Evolutionary conservation across 768 basidiomycete genomes (phyloP).

Genomic region (Candolleomyces efflorescens): DNA sequence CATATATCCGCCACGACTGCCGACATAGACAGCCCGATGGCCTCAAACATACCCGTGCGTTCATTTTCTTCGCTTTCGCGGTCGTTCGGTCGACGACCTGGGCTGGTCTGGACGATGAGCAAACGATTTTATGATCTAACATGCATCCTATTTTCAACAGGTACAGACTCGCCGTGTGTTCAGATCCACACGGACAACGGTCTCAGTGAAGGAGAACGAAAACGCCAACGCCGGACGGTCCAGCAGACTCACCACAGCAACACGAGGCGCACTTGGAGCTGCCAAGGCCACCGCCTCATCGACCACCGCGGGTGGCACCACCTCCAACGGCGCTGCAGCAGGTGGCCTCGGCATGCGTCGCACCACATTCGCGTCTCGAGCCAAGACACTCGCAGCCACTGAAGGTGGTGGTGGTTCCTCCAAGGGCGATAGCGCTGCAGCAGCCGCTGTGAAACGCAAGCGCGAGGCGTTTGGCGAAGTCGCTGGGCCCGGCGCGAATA

Average conservation of each 20-base stretch:
- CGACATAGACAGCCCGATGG: slow-evolving; percentile 30
- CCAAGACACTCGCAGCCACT: slow-evolving; percentile 37
- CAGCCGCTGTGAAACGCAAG: slow-evolving; percentile 64
- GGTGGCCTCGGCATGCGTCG: neutral
- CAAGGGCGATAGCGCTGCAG: slow-evolving; percentile 47
- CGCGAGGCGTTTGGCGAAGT: slow-evolving; percentile 80
- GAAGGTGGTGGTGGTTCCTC: slow-evolving; percentile 25
- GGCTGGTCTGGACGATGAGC: no score
- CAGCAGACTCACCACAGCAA: slow-evolving; percentile 44
- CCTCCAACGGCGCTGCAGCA: neutral
- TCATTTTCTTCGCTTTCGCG: neutral
- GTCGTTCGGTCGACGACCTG: no score
- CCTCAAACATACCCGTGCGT: slow-evolving; percentile 45
- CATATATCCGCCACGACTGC: slow-evolving; percentile 11
- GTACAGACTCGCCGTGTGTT: slow-evolving; percentile 72
- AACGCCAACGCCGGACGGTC: slow-evolving; percentile 63
- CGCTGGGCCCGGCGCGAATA: slow-evolving; percentile 31
- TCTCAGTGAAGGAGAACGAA: slow-evolving; percentile 61
- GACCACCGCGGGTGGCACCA: neutral
- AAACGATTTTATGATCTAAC: no score
- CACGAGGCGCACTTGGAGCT: neutral
- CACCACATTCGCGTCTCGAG: slow-evolving; percentile 36
- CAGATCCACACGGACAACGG: slow-evolving; percentile 42
- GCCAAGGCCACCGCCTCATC: slow-evolving; percentile 7
- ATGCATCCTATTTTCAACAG: slow-evolving; percentile 9